Conservation (phyloP, 257 asterid species). For the Verbascum thapsus region DNA sequence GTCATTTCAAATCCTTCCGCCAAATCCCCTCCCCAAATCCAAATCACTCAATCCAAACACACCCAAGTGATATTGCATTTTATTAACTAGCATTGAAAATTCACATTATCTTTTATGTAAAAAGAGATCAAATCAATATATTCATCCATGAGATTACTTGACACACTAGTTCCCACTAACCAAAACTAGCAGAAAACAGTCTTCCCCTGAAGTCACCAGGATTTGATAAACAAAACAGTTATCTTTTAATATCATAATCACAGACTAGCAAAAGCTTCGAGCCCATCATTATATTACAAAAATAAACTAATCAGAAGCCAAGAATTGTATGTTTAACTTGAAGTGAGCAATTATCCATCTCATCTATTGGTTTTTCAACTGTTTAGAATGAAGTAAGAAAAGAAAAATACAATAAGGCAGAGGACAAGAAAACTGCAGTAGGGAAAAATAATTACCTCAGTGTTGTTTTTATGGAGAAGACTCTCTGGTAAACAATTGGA, state of each 20-base stretch:
- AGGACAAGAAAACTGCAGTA: constrained; percentile 13
- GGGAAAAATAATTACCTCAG: constrained; percentile 57
- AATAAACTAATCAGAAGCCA: not conserved
- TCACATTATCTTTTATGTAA: not conserved
- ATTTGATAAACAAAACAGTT: not conserved
- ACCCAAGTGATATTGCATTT: not conserved
- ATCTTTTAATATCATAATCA: not conserved
- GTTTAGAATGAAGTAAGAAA: not conserved
- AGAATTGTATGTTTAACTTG: not conserved
- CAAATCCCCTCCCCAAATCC: no score
- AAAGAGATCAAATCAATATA: not conserved
- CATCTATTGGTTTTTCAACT: not conserved
- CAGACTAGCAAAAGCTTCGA: constrained; percentile 8
- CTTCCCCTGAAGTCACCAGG: not conserved
- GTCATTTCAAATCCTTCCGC: no score
- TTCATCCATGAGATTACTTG: not conserved
- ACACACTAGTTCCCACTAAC: not conserved
- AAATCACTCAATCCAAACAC: no score
- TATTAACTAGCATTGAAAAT: not conserved
- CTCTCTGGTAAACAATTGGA: constrained; percentile 75
- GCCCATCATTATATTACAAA: not conserved
- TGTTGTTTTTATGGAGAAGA: constrained; percentile 63
- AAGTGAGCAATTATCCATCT: not conserved
- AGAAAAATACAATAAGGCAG: constrained; percentile 25
- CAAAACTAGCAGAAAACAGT: not conserved